These are phyloP conservation scores for Bjerkandera adusta DNA, from an alignment of 1,284 basidiomycete genomes.

Conservation along the genomic window DNA sequence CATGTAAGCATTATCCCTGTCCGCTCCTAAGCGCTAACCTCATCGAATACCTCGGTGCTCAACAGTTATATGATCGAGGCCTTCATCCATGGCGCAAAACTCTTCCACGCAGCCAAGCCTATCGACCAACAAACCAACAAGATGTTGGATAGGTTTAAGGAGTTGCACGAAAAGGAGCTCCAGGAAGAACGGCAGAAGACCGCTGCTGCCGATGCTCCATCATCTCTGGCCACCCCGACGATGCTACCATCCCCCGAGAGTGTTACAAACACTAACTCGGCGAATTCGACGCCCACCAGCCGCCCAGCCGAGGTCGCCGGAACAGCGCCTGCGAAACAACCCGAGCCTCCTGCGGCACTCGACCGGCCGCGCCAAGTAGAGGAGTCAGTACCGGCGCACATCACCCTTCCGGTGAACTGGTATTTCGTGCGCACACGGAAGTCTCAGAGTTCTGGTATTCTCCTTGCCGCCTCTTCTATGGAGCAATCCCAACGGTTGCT, in stretches of 20 bases:
- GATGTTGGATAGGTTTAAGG: slow-evolving; percentile 12
- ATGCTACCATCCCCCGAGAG: slow-evolving; percentile 77
- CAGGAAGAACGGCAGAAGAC: slow-evolving; percentile 1
- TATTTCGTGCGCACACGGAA: slow-evolving; percentile 40
- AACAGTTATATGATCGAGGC: slow-evolving; percentile 70
- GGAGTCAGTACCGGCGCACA: slow-evolving; percentile 12
- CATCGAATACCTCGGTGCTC: slow-evolving; percentile 12
- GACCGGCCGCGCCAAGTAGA: background rate
- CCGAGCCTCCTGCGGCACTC: background rate
- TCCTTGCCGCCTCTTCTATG: slow-evolving; percentile 45
- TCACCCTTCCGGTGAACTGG: slow-evolving; percentile 26
- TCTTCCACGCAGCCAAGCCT: slow-evolving; percentile 44
- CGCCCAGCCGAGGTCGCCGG: slow-evolving; percentile 21
- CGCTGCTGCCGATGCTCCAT: slow-evolving; percentile 29
- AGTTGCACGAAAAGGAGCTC: slow-evolving; percentile 2
- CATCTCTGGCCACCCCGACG: slow-evolving; percentile 49
- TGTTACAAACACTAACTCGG: slow-evolving; percentile 59
- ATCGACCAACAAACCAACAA: slow-evolving; percentile 40
- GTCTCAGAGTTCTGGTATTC: slow-evolving; percentile 44
- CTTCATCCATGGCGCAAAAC: slow-evolving; percentile 62
- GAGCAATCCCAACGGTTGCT: slow-evolving; percentile 49
- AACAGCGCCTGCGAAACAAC: slow-evolving; percentile 16
- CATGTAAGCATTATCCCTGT: slow-evolving; percentile 54
- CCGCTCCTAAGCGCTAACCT: slow-evolving; percentile 27
- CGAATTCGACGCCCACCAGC: slow-evolving; percentile 69